Evolutionary conservation across 202 grass and related monocot genomes (phyloP).

Genomic region (Eragrostis tef): DNA sequence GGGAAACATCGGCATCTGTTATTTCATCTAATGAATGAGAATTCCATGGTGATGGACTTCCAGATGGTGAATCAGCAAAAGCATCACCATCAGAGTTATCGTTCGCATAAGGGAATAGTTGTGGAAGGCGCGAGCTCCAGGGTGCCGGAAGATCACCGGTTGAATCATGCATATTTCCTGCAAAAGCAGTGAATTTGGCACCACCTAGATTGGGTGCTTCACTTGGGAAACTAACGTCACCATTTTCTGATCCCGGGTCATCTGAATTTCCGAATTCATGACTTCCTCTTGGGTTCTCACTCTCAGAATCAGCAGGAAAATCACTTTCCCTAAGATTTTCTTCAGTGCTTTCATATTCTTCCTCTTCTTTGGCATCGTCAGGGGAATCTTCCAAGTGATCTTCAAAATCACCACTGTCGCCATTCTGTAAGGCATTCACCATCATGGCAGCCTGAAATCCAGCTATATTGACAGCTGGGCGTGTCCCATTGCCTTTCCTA

Average conservation of each 20-base stretch:
- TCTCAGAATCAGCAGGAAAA: conserved; percentile 82
- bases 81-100: conserved; percentile 77
- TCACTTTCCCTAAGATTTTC: conserved; percentile 69
- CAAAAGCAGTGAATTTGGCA: conserved; percentile 55
- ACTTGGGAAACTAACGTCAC: conserved; percentile 54
- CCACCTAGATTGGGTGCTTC: conserved; percentile 45
- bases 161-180: conserved; percentile 54
- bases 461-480: conserved; percentile 49
- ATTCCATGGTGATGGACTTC: conserved; percentile 81
- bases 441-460: conserved; percentile 56
- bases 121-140: conserved; percentile 59
- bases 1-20: conserved; percentile 75
- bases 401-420: conserved; percentile 59
- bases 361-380: conserved; percentile 82
- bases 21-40: conserved; percentile 74
- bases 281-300: conserved; percentile 67
- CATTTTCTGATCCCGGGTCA: conserved; percentile 79
- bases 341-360: conserved; percentile 84
- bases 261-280: conserved; percentile 72
- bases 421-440: conserved; percentile 51
- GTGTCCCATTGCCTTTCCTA: conserved; percentile 64
- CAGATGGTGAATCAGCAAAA: conserved; percentile 74
- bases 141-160: conserved; percentile 56
- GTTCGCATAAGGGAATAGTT: conserved; percentile 65
- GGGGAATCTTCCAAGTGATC: conserved; percentile 57